phyloP scores from a whole-genome alignment of 2,329 filamentous ascomycete genomes.

The Ophiostoma quercus region DNA sequence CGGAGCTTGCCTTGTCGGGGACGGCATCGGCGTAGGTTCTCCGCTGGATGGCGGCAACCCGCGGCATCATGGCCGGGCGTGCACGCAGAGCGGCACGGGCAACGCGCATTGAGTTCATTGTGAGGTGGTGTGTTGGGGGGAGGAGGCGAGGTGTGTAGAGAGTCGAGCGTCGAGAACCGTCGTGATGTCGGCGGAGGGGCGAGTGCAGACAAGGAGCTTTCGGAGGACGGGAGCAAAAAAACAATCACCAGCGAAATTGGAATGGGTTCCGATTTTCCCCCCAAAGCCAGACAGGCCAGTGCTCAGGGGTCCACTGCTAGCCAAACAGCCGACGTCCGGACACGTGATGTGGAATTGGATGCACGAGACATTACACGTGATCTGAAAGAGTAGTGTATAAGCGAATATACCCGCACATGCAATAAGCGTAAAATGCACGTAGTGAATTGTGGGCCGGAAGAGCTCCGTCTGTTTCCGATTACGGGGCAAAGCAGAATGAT shows the following conservation, averaged over 20 bases:
- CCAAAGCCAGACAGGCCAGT: slow-evolving; percentile 4
- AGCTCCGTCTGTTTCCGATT: slow-evolving; percentile 13
- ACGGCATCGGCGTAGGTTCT: slow-evolving; percentile 88
- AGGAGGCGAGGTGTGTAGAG: neutral
- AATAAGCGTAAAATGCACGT: neutral
- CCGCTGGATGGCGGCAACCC: slow-evolving; percentile 62
- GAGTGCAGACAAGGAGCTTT: slow-evolving; percentile 22
- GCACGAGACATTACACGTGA: neutral
- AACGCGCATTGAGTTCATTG: slow-evolving; percentile 92
- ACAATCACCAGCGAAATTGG: slow-evolving; percentile 23
- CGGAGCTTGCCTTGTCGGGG: slow-evolving; percentile 64
- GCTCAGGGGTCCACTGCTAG: slow-evolving; percentile 7
- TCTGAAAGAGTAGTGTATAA: neutral
- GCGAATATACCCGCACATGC: neutral
- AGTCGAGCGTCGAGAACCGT: neutral
- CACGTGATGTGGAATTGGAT: neutral
- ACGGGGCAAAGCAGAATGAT: slow-evolving; percentile 9
- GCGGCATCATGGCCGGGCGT: slow-evolving; percentile 65
- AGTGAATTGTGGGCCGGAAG: neutral
- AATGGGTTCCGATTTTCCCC: slow-evolving; percentile 23
- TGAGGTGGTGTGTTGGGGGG: slow-evolving; percentile 33
- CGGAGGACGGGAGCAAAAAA: slow-evolving; percentile 24
- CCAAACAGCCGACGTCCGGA: neutral
- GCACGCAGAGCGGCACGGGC: slow-evolving; percentile 84
- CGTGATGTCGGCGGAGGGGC: slow-evolving; percentile 17